These are phyloP conservation scores for Arthrobotrys conoides DNA, from an alignment of 2,329 filamentous ascomycete genomes.

Conservation along the genomic window DNA sequence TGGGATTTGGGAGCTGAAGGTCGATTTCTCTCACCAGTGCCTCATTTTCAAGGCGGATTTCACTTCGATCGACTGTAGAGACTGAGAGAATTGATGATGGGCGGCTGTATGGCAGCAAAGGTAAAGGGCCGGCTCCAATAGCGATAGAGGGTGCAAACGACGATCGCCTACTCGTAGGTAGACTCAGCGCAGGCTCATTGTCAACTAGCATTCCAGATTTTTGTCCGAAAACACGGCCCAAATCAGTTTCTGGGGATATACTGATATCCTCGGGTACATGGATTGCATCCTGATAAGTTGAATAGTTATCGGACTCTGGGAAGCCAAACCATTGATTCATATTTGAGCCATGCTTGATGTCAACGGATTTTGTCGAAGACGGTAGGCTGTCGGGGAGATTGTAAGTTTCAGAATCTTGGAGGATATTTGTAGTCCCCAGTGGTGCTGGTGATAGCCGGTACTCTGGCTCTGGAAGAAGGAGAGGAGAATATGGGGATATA, in stretches of 20 bases:
- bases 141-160: conserved; percentile 8
- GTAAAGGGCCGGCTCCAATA: background rate
- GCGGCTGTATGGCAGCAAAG: conserved; percentile 36
- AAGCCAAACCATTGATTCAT: background rate
- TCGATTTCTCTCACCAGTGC: background rate
- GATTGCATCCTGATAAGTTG: background rate
- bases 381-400: conserved; percentile 33
- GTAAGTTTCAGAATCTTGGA: background rate
- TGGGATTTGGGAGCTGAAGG: background rate
- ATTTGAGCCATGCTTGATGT: background rate
- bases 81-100: conserved; percentile 12
- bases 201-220: background rate
- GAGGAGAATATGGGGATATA: background rate
- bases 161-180: conserved; percentile 23
- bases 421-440: background rate
- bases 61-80: background rate
- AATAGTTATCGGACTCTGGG: conserved; percentile 25
- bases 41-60: background rate
- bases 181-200: background rate
- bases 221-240: background rate
- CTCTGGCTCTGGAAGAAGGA: background rate
- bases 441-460: background rate
- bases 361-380: conserved; percentile 12
- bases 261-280: background rate
- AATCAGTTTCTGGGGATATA: background rate